Conservation (phyloP, 345 rosid genomes). For the Eucalyptus sp. region DNA sequence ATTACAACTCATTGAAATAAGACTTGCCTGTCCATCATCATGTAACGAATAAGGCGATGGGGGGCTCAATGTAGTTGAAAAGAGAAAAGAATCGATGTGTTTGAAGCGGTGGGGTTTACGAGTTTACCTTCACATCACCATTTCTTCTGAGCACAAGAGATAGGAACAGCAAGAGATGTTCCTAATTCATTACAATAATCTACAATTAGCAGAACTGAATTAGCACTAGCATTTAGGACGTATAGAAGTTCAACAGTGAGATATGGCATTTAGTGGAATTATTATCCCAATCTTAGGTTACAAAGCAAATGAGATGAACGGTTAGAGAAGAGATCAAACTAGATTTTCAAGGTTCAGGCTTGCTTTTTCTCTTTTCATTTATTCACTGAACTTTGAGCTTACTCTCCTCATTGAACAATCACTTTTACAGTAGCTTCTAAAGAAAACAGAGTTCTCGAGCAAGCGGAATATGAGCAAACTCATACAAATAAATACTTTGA, state of each 20-base stretch:
- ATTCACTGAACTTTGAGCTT: neutral
- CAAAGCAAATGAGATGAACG: neutral
- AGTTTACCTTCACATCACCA: neutral
- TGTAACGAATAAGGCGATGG: neutral
- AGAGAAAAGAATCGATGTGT: neutral
- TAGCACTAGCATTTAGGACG: neutral
- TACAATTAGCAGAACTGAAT: neutral
- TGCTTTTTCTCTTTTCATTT: neutral
- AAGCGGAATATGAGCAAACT: neutral
- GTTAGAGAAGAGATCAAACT: neutral
- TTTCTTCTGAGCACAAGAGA: neutral
- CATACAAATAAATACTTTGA: neutral
- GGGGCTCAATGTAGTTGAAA: neutral
- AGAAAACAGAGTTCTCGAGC: neutral
- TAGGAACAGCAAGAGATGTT: neutral
- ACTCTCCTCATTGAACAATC: neutral
- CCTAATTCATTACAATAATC: neutral
- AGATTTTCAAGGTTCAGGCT: neutral
- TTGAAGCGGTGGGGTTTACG: neutral
- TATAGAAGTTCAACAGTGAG: neutral
- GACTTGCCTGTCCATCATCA: neutral
- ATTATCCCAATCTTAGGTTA: neutral
- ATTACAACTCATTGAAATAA: neutral
- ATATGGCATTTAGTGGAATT: neutral
- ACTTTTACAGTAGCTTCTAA: neutral